These are phyloP conservation scores for Halenospora varia DNA, from an alignment of 495 filamentous ascomycete genomes.

Conservation along the genomic window DNA sequence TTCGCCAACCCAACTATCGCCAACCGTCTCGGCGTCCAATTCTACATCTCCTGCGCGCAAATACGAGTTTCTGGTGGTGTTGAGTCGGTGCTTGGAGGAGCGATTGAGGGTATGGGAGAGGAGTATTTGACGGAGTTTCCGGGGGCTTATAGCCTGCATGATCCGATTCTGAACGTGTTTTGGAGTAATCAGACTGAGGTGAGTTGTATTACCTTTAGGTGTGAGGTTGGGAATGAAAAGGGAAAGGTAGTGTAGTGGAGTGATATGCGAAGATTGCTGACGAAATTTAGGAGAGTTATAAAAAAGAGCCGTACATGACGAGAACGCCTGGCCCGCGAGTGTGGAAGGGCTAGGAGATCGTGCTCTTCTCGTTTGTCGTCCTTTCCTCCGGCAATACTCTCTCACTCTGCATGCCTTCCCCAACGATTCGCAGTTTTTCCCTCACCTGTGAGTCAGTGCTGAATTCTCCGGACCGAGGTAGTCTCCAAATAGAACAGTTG, in stretches of 20 bases:
- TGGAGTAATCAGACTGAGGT: neutral
- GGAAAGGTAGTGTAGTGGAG: neutral
- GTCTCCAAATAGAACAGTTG: too few species aligned
- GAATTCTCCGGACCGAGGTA: too few species aligned
- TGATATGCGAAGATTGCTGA: neutral
- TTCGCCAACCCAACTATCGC: neutral
- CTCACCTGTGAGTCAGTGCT: too few species aligned
- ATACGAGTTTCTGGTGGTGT: neutral
- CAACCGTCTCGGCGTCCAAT: neutral
- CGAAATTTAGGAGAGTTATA: neutral
- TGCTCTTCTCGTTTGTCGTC: too few species aligned
- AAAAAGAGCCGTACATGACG: neutral
- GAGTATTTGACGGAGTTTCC: neutral
- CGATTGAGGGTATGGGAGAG: neutral
- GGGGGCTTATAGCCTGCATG: neutral
- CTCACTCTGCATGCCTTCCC: too few species aligned
- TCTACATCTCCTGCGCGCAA: neutral
- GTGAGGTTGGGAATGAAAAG: neutral
- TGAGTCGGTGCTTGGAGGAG: neutral
- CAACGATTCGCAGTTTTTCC: too few species aligned
- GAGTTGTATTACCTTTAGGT: neutral
- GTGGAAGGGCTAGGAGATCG: neutral
- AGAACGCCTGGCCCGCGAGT: slow-evolving; percentile 6
- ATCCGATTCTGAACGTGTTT: neutral
- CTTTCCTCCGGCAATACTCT: too few species aligned